Evolutionary conservation across 176 grass and related monocot species (phyloP).

Genomic region (Oryza brachyantha): DNA sequence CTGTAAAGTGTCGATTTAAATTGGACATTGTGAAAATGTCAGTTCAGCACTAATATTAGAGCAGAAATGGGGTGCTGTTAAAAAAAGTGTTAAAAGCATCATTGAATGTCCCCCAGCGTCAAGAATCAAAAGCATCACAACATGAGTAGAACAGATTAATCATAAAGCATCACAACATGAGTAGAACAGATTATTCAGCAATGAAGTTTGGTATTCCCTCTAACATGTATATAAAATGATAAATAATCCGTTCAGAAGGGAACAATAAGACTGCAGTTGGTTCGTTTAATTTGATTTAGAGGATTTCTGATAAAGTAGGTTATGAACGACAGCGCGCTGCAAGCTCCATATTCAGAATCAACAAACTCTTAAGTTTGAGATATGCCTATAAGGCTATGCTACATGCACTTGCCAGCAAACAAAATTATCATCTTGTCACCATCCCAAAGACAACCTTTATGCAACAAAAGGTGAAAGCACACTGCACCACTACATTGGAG

Average conservation of each 20-base stretch:
- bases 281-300: neutral
- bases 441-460: neutral
- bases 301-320: neutral
- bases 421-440: neutral
- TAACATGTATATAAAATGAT: neutral
- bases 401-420: neutral
- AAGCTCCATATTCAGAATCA: neutral
- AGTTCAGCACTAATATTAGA: neutral
- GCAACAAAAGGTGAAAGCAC: neutral
- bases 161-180: neutral
- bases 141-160: neutral
- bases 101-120: constrained; percentile 39
- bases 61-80: neutral
- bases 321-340: neutral
- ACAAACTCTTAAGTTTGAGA: neutral
- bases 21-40: neutral
- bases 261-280: neutral
- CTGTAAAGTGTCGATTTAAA: neutral
- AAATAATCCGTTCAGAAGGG: neutral
- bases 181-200: neutral
- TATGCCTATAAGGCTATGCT: neutral
- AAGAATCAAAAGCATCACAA: constrained; percentile 24
- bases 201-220: neutral
- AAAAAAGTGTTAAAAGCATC: neutral
- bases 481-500: neutral